Evolutionary conservation across 2,329 filamentous ascomycete species (phyloP).

Genomic region (Amylocarpus encephaloides): DNA sequence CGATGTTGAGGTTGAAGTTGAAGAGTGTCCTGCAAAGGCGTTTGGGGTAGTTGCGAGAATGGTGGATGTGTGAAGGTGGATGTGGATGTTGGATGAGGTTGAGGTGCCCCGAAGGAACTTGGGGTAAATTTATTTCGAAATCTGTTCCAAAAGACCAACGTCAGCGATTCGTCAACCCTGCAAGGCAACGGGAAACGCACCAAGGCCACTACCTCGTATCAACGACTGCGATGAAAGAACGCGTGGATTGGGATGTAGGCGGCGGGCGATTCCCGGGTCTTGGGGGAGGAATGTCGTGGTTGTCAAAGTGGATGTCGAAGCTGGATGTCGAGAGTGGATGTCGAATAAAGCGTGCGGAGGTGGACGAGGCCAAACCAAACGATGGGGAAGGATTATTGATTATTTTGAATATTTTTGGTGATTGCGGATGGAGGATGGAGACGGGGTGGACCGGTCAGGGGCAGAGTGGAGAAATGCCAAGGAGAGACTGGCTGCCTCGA

Average conservation of each 20-base stretch:
- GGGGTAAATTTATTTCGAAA: slow-evolving; percentile 19
- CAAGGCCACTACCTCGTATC: slow-evolving; percentile 4
- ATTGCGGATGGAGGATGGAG: background rate
- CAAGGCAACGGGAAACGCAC: slow-evolving; percentile 8
- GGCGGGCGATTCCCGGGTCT: too few species aligned
- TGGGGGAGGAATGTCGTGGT: background rate
- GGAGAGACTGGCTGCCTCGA: slow-evolving; percentile 7
- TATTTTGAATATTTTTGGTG: background rate
- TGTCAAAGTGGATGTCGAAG: too few species aligned
- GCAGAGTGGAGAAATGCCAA: background rate
- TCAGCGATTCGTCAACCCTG: slow-evolving; percentile 8
- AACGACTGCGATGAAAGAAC: background rate
- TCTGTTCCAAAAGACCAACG: slow-evolving; percentile 22
- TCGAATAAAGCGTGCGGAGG: background rate
- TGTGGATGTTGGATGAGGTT: background rate
- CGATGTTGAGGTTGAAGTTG: background rate
- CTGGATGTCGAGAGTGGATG: too few species aligned
- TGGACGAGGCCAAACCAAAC: background rate
- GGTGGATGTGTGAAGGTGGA: background rate
- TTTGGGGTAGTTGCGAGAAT: background rate
- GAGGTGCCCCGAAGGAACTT: background rate
- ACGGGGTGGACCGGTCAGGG: too few species aligned
- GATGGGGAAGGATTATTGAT: too few species aligned
- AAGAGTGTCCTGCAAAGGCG: background rate
- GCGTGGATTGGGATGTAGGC: background rate